These are phyloP conservation scores for Ophiostoma perfectum DNA, from an alignment of 2,329 filamentous ascomycete genomes.

Conservation along the genomic window DNA sequence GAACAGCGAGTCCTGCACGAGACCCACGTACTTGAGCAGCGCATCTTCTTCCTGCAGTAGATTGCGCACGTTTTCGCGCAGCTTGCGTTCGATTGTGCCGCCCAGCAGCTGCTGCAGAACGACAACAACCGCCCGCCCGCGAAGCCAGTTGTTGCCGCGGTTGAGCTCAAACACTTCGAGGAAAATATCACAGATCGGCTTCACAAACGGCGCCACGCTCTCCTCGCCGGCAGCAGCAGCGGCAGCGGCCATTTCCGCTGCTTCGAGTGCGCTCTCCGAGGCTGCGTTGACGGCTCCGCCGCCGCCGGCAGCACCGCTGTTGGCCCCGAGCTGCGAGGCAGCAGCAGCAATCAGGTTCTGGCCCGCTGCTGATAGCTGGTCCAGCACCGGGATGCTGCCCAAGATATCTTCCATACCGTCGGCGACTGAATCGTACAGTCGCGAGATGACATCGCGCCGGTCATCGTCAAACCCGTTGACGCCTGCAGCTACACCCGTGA, in stretches of 20 bases:
- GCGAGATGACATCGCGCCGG: slow-evolving; percentile 83
- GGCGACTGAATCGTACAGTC: slow-evolving; percentile 92
- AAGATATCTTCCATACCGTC: slow-evolving; percentile 98
- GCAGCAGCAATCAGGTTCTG: slow-evolving; percentile 83
- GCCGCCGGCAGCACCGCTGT: background rate
- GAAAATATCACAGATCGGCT: slow-evolving; percentile 96
- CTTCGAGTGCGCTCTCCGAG: slow-evolving; percentile 57
- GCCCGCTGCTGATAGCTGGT: slow-evolving; percentile 86
- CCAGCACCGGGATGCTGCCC: slow-evolving; percentile 89
- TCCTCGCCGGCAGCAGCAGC: slow-evolving; percentile 69
- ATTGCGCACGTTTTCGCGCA: slow-evolving; percentile 73
- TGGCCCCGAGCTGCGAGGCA: slow-evolving; percentile 51
- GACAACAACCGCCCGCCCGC: slow-evolving; percentile 90
- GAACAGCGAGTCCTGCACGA: slow-evolving; percentile 73
- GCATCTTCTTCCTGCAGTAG: slow-evolving; percentile 77
- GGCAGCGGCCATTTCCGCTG: slow-evolving; percentile 78
- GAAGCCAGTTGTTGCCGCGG: slow-evolving; percentile 92
- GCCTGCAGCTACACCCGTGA: background rate
- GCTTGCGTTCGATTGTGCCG: slow-evolving; percentile 91
- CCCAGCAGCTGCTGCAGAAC: slow-evolving; percentile 93
- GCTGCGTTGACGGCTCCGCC: background rate
- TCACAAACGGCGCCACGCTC: slow-evolving; percentile 68
- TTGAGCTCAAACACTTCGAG: slow-evolving; percentile 93
- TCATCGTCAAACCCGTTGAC: slow-evolving; percentile 40
- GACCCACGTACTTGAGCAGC: slow-evolving; percentile 66